Evolutionary conservation across 768 basidiomycete species (phyloP).

Genomic region (Trametes gibbosa): DNA sequence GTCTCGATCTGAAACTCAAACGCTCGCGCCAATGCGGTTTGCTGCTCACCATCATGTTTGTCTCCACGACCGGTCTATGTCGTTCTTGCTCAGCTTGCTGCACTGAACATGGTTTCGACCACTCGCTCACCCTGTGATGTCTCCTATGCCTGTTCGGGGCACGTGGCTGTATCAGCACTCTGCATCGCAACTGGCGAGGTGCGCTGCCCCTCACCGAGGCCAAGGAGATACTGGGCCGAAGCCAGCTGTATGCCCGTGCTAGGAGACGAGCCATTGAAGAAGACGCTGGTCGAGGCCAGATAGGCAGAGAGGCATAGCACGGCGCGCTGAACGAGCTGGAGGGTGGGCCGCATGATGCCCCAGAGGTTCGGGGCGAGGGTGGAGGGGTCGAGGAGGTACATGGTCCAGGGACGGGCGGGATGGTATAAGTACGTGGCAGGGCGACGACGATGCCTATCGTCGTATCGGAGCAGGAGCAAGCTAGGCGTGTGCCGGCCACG

Average conservation of each 20-base stretch:
- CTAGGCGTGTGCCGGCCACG: not conserved
- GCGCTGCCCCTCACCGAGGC: slow-evolving; percentile 46
- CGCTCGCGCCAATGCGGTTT: not conserved
- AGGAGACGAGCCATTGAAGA: not conserved
- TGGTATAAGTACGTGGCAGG: slow-evolving; percentile 1
- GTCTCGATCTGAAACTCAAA: not conserved
- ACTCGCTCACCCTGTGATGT: slow-evolving; percentile 65
- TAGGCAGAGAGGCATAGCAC: slow-evolving; percentile 22
- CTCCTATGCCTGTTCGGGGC: slow-evolving; percentile 53
- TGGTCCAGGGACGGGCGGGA: not conserved
- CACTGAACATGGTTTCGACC: not conserved
- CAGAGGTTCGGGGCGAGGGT: slow-evolving; percentile 21
- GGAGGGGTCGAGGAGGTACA: slow-evolving; percentile 23
- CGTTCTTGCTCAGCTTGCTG: not conserved
- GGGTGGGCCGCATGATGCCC: slow-evolving; percentile 18
- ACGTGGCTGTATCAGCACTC: not conserved
- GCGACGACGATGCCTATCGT: slow-evolving; percentile 2
- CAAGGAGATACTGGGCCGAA: slow-evolving; percentile 50
- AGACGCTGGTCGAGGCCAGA: slow-evolving; percentile 17
- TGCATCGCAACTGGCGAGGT: not conserved
- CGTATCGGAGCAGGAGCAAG: slow-evolving; percentile 1
- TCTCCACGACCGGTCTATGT: slow-evolving; percentile 72
- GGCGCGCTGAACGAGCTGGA: slow-evolving; percentile 18
- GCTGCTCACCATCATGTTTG: slow-evolving; percentile 70
- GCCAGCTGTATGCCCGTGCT: slow-evolving; percentile 31